A percentile compares a stretch with the other conserved stretches of the same genome.
These are phyloP conservation scores for Huntiella bhutanensis DNA, from an alignment of 2,329 filamentous ascomycete species.

Conservation along the genomic window DNA sequence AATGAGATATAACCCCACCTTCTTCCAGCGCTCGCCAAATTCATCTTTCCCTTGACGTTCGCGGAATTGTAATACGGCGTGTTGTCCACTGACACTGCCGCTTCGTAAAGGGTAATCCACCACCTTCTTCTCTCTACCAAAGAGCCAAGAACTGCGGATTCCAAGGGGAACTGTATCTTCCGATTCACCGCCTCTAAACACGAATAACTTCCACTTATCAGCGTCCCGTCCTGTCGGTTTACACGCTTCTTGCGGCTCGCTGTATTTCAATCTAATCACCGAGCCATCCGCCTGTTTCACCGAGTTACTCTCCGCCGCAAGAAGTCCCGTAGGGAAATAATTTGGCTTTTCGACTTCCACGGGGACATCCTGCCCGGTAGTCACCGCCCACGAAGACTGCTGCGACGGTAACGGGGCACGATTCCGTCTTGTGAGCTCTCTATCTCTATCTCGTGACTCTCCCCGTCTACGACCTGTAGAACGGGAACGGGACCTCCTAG, in stretches of 20 bases:
- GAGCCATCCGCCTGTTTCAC: constrained; percentile 53
- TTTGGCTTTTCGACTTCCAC: constrained; percentile 72
- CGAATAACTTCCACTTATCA: constrained; percentile 72
- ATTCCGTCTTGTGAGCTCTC: no score
- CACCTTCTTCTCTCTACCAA: constrained; percentile 63
- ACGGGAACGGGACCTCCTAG: no score
- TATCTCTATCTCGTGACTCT: no score
- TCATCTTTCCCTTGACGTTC: constrained; percentile 69
- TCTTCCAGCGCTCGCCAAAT: constrained; percentile 64
- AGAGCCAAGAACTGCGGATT: constrained; percentile 69
- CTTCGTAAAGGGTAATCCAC: constrained; percentile 76
- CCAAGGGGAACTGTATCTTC: constrained; percentile 66
- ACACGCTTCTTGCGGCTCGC: constrained; percentile 82
- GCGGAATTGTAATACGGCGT: constrained; percentile 86
- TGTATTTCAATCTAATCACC: constrained; percentile 74
- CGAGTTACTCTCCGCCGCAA: constrained; percentile 75
- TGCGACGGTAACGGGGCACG: constrained; percentile 39
- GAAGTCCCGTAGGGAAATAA: constrained; percentile 56
- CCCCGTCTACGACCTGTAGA: no score
- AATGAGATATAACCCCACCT: constrained; percentile 72
- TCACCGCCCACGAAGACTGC: constrained; percentile 37
- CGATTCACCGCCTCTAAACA: constrained; percentile 71
- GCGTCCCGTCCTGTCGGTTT: constrained; percentile 49
- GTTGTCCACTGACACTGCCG: constrained; percentile 85
- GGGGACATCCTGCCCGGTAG: constrained; percentile 24